phyloP scores from a whole-genome alignment of 2,329 filamentous ascomycete genomes.

The Trichocomaceae sp. region DNA sequence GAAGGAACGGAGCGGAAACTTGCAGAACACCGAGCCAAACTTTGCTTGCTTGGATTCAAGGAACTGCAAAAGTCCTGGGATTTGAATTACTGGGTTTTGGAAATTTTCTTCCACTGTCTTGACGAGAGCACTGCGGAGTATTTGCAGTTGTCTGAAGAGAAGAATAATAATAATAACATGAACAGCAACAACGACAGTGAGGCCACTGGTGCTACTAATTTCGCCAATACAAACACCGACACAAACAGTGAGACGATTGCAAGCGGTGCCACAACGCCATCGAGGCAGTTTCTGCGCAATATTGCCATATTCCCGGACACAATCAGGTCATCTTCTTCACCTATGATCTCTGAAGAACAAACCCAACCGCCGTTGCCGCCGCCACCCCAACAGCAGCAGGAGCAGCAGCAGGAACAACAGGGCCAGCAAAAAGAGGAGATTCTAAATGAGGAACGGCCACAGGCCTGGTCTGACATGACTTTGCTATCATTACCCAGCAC shows the following conservation, averaged over 20 bases:
- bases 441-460: constrained; percentile 4
- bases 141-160: constrained; percentile 24
- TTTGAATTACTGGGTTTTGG: constrained; percentile 44
- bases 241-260: neutral
- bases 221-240: neutral
- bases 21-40: constrained; percentile 44
- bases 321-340: neutral
- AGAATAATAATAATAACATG: constrained; percentile 1
- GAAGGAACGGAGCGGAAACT: constrained; percentile 37
- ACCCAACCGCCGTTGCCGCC: neutral
- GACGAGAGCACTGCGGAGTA: constrained; percentile 41
- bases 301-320: constrained; percentile 1
- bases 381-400: neutral
- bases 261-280: neutral
- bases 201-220: neutral
- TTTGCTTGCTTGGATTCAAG: constrained; percentile 43
- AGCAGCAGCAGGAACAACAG: neutral
- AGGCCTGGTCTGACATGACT: constrained; percentile 8
- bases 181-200: neutral
- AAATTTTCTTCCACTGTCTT: constrained; percentile 45
- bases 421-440: neutral
- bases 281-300: neutral
- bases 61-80: constrained; percentile 48
- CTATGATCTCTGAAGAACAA: neutral
- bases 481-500: constrained; percentile 11